phyloP scores from a whole-genome alignment of 2,329 filamentous ascomycete species.

The Phyllosticta citriasiana region DNA sequence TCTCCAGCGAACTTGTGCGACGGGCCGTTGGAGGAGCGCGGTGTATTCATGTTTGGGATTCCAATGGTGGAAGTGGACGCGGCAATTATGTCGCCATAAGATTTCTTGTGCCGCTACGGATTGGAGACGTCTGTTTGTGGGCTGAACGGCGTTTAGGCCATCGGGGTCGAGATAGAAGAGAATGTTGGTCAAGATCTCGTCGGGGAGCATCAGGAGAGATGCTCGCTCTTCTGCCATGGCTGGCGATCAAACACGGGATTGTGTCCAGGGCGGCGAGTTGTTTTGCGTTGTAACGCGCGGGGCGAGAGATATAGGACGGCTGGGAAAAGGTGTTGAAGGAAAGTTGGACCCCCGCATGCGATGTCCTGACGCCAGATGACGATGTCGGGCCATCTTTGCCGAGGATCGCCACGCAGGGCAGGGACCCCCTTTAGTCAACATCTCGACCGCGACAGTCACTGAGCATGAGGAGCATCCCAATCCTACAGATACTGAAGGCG shows the following conservation, averaged over 20 bases:
- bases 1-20: slow-evolving; percentile 64
- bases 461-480: too few species aligned
- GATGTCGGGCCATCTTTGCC: too few species aligned
- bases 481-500: too few species aligned
- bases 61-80: slow-evolving; percentile 64
- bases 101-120: slow-evolving; percentile 59
- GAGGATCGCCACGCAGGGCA: too few species aligned
- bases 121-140: slow-evolving; percentile 54
- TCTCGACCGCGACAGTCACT: too few species aligned
- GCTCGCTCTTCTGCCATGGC: background rate
- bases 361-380: too few species aligned
- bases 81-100: slow-evolving; percentile 73
- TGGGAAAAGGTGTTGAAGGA: background rate
- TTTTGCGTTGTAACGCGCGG: background rate
- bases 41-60: slow-evolving; percentile 34
- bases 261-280: background rate
- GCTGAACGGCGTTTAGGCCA: slow-evolving; percentile 44
- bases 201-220: slow-evolving; percentile 45
- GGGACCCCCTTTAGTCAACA: too few species aligned
- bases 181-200: slow-evolving; percentile 77
- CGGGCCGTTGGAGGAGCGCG: slow-evolving; percentile 31
- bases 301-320: background rate
- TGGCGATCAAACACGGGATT: background rate
- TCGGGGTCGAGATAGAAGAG: slow-evolving; percentile 50
- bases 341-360: too few species aligned